Percentiles rank a stretch among this genome's conserved stretches.
Conservation (phyloP, 768 basidiomycete genomes). For the Termitomyces bulborhizus region DNA sequence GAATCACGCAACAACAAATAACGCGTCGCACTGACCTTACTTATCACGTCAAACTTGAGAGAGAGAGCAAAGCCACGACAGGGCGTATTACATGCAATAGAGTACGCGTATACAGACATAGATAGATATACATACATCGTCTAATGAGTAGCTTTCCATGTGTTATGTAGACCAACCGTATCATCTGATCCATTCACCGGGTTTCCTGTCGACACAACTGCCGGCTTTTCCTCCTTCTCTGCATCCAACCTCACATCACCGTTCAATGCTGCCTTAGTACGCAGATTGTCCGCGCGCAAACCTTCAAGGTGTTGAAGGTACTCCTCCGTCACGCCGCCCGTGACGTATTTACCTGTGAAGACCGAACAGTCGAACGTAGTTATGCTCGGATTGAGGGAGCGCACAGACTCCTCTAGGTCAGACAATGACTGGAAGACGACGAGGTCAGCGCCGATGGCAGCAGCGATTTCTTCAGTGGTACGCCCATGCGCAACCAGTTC, state of each 20-base stretch:
- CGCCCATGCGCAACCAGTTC: slow-evolving; percentile 89
- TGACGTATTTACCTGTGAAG: slow-evolving; percentile 95
- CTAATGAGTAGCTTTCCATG: slow-evolving; percentile 38
- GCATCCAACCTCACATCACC: slow-evolving; percentile 26
- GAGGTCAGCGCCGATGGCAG: slow-evolving; percentile 87
- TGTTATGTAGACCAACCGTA: slow-evolving; percentile 76
- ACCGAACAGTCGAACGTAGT: slow-evolving; percentile 91
- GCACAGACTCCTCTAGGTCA: slow-evolving; percentile 82
- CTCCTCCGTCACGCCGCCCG: slow-evolving; percentile 80
- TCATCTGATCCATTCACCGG: slow-evolving; percentile 62
- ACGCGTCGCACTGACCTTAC: background rate
- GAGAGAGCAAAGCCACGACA: background rate
- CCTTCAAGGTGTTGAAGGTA: slow-evolving; percentile 76
- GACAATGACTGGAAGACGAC: slow-evolving; percentile 92
- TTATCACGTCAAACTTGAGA: background rate
- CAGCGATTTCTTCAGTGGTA: slow-evolving; percentile 63
- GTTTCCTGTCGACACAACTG: slow-evolving; percentile 27
- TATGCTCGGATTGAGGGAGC: slow-evolving; percentile 76
- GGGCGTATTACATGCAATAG: background rate
- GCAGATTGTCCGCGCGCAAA: slow-evolving; percentile 77
- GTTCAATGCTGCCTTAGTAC: slow-evolving; percentile 38
- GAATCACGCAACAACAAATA: background rate
- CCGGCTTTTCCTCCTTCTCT: slow-evolving; percentile 14
- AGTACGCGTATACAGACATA: slow-evolving; percentile 2
- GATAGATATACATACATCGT: slow-evolving; percentile 9